Conservation (phyloP, 2,329 filamentous ascomycete genomes). For the Clathrospora elynae region DNA sequence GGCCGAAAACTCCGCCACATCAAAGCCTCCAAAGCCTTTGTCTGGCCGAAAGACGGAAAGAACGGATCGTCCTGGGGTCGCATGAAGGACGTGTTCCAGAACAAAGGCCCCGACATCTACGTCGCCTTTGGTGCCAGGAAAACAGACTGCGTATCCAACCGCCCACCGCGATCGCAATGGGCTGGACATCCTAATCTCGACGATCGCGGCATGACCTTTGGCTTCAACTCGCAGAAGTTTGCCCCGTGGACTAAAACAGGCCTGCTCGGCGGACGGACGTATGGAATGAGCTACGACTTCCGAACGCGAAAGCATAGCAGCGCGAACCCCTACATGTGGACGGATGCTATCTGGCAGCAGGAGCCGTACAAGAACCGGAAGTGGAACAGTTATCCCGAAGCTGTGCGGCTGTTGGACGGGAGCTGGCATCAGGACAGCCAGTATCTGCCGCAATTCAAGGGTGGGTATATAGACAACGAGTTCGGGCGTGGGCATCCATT, state of each 20-base stretch:
- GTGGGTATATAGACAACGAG: slow-evolving; percentile 6
- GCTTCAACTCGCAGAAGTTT: slow-evolving; percentile 20
- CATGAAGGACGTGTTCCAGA: slow-evolving; percentile 50
- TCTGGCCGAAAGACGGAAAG: slow-evolving; percentile 54
- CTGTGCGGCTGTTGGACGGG: slow-evolving; percentile 33
- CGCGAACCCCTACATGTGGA: slow-evolving; percentile 36
- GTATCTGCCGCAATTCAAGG: slow-evolving; percentile 17
- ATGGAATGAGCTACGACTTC: slow-evolving; percentile 45
- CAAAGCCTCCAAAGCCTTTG: slow-evolving; percentile 49
- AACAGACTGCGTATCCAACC: slow-evolving; percentile 46
- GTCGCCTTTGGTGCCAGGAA: slow-evolving; percentile 48
- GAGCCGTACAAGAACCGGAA: slow-evolving; percentile 24
- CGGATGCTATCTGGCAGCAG: slow-evolving; percentile 39
- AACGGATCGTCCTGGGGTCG: slow-evolving; percentile 46
- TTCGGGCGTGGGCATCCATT: slow-evolving; percentile 1
- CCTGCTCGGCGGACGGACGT: slow-evolving; percentile 22
- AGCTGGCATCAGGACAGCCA: slow-evolving; percentile 32
- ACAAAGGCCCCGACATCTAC: slow-evolving; percentile 54
- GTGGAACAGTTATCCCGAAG: slow-evolving; percentile 29
- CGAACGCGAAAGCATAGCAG: slow-evolving; percentile 40
- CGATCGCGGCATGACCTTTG: slow-evolving; percentile 18
- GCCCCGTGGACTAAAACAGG: slow-evolving; percentile 23
- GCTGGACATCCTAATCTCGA: slow-evolving; percentile 40
- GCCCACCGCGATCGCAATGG: slow-evolving; percentile 48
- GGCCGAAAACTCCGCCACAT: slow-evolving; percentile 25